Conservation (phyloP, 2,329 filamentous ascomycete species). For the Blastomyces gilchristii region DNA sequence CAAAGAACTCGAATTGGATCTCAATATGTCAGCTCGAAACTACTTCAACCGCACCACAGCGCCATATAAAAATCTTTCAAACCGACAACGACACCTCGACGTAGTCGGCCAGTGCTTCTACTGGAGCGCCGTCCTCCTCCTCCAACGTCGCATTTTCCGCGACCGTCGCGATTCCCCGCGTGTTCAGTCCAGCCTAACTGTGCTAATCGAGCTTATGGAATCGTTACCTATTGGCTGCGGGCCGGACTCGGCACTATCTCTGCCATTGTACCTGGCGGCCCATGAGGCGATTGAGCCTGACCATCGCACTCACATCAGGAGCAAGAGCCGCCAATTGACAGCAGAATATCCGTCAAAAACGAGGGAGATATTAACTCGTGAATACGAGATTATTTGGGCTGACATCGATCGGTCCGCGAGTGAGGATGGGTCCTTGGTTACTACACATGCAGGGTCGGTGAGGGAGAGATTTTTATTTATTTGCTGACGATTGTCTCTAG, state of each 20-base stretch:
- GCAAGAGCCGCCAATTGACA: not conserved
- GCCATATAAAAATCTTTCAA: not conserved
- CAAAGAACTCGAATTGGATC: constrained; percentile 3
- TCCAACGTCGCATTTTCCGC: constrained; percentile 3
- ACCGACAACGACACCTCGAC: constrained; percentile 1
- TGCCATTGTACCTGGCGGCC: constrained; percentile 2
- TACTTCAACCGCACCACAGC: not conserved
- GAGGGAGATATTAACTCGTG: not conserved
- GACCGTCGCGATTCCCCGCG: not conserved
- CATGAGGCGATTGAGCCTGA: constrained; percentile 5
- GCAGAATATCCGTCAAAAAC: constrained; percentile 4
- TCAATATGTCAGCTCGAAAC: constrained; percentile 2
- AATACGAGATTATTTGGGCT: not conserved
- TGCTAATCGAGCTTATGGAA: constrained; percentile 3
- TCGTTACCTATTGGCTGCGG: constrained; percentile 5
- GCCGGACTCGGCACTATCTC: constrained; percentile 2
- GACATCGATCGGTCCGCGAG: not conserved
- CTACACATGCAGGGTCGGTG: not conserved
- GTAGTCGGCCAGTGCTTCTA: constrained; percentile 5
- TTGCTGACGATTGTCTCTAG: not conserved
- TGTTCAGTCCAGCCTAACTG: not conserved
- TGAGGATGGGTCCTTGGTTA: not conserved
- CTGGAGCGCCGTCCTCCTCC: constrained; percentile 4
- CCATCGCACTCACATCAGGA: not conserved
- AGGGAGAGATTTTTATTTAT: constrained; percentile 1